A percentile compares a stretch with the other conserved stretches of the same genome.
Evolutionary conservation across 495 filamentous ascomycete species (phyloP).

Genomic region (Thermothielavioides terrestris): DNA sequence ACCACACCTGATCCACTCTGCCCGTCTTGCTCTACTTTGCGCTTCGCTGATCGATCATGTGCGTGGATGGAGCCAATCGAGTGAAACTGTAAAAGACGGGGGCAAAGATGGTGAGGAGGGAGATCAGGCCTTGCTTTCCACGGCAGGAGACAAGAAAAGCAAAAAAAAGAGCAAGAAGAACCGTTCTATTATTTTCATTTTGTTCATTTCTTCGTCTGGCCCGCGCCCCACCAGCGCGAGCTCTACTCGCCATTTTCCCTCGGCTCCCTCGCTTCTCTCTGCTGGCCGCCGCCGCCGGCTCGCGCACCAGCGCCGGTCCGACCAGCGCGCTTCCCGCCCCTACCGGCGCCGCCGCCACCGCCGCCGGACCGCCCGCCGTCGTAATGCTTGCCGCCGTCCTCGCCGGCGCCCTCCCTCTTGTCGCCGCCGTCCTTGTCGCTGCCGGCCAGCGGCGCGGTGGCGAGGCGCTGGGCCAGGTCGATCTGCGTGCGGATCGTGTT

Average conservation of each 20-base stretch:
- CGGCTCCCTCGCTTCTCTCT: constrained; percentile 34
- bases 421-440: constrained; percentile 43
- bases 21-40: no score
- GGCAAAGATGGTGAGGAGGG: not conserved
- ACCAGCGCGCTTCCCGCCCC: constrained; percentile 29
- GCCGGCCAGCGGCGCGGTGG: constrained; percentile 69
- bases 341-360: constrained; percentile 33
- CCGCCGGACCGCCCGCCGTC: constrained; percentile 27
- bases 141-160: not conserved
- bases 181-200: not conserved
- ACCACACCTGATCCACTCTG: no score
- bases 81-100: no score
- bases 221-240: no score
- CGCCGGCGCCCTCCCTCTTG: constrained; percentile 33
- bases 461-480: constrained; percentile 87
- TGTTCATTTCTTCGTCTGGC: constrained; percentile 4
- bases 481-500: constrained; percentile 99
- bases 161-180: not conserved
- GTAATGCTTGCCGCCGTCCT: constrained; percentile 13
- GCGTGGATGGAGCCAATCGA: no score
- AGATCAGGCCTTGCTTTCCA: no score
- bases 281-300: constrained; percentile 35
- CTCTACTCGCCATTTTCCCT: constrained; percentile 24
- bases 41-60: no score
- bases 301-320: constrained; percentile 28